phyloP scores from a whole-genome alignment of 768 basidiomycete species.

The Termitomyces sp. region DNA sequence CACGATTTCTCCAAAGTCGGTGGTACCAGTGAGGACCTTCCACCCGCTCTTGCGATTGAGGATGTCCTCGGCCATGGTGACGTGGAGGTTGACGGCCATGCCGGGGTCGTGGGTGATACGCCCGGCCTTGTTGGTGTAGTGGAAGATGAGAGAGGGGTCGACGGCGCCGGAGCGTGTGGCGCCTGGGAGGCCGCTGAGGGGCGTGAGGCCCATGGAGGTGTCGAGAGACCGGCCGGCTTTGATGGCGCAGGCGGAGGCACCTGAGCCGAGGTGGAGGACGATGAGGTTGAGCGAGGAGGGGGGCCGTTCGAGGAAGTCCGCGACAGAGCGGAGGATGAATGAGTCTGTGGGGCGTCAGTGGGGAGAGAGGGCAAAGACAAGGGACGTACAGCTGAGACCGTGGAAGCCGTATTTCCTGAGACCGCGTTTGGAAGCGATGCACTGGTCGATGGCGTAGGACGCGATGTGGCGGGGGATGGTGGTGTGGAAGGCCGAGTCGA shows the following conservation, averaged over 20 bases:
- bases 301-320: conserved; percentile 56
- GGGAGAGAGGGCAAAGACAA: neutral
- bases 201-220: conserved; percentile 92
- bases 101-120: conserved; percentile 55
- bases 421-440: conserved; percentile 58
- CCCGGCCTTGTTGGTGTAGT: conserved; percentile 59
- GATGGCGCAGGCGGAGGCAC: conserved; percentile 82
- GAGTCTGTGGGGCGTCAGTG: conserved; percentile 40
- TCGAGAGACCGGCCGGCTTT: conserved; percentile 72
- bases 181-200: conserved; percentile 84
- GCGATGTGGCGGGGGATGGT: conserved; percentile 75
- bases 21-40: conserved; percentile 75
- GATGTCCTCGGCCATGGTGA: conserved; percentile 69
- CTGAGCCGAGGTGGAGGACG: conserved; percentile 86
- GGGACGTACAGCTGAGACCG: conserved; percentile 65
- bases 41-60: conserved; percentile 78
- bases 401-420: conserved; percentile 93
- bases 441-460: conserved; percentile 74
- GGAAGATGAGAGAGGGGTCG: conserved; percentile 88
- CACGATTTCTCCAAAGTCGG: conserved; percentile 76
- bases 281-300: conserved; percentile 65
- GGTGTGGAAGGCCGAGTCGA: conserved; percentile 85
- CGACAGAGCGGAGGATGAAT: conserved; percentile 65
- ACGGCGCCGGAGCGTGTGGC: conserved; percentile 82
- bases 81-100: conserved; percentile 44